Conservation (phyloP, 768 basidiomycete genomes). For the Tylopilus rubrobrunneus region DNA sequence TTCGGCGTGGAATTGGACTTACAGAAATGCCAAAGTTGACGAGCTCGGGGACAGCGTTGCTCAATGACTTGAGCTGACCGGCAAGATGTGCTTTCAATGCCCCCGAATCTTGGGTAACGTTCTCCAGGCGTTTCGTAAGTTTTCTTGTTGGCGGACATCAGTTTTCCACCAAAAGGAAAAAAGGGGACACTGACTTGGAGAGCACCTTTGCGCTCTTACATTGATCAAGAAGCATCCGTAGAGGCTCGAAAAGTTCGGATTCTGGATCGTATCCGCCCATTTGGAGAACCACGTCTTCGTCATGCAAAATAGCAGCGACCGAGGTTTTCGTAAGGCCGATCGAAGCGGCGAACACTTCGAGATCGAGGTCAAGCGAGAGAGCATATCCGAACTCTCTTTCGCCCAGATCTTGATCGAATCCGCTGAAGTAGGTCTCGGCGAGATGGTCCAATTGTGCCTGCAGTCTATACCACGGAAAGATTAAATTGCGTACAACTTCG, state of each 20-base stretch:
- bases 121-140: constrained; percentile 80
- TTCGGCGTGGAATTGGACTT: constrained; percentile 19
- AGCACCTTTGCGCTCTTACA: constrained; percentile 76
- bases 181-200: constrained; percentile 56
- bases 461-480: constrained; percentile 51
- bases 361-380: constrained; percentile 79
- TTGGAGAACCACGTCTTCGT: constrained; percentile 75
- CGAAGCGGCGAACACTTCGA: constrained; percentile 92
- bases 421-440: constrained; percentile 79
- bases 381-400: constrained; percentile 87
- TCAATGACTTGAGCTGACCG: constrained; percentile 69
- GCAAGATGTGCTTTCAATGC: constrained; percentile 72
- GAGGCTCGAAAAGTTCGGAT: constrained; percentile 72
- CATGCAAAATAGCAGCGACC: constrained; percentile 65
- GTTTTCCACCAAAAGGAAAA: not conserved
- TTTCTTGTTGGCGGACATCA: constrained; percentile 53
- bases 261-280: constrained; percentile 73
- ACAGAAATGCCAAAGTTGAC: constrained; percentile 92
- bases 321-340: constrained; percentile 88
- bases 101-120: constrained; percentile 63
- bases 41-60: constrained; percentile 70
- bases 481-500: not conserved
- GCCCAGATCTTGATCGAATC: constrained; percentile 81
- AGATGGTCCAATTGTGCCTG: constrained; percentile 93
- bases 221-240: constrained; percentile 78